Conservation (phyloP, 2,329 filamentous ascomycete species). For the Talaromyces rugulosus region DNA sequence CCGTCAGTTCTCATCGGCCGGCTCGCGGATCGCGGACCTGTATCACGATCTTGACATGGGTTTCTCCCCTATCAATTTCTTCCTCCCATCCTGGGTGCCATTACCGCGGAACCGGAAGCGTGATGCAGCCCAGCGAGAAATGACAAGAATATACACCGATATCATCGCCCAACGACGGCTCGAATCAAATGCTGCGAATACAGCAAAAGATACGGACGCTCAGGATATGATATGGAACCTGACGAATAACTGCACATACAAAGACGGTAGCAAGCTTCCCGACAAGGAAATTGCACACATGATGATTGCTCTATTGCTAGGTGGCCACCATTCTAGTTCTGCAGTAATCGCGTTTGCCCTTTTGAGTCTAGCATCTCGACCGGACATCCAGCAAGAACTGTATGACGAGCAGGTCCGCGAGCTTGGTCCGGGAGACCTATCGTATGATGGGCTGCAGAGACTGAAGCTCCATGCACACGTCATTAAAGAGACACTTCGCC, state of each 20-base stretch:
- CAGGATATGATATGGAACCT: slow-evolving; percentile 87
- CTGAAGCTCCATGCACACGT: slow-evolving; percentile 79
- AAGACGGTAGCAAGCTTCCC: slow-evolving; percentile 72
- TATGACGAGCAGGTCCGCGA: slow-evolving; percentile 73
- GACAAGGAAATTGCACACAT: slow-evolving; percentile 85
- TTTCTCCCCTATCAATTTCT: slow-evolving; percentile 85
- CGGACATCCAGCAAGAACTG: slow-evolving; percentile 76
- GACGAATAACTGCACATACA: slow-evolving; percentile 74
- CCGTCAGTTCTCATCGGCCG: slow-evolving; percentile 56
- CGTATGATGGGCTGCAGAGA: slow-evolving; percentile 72
- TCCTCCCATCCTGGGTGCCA: slow-evolving; percentile 76
- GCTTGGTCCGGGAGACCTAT: slow-evolving; percentile 70
- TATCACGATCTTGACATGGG: slow-evolving; percentile 91
- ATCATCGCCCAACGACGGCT: slow-evolving; percentile 70
- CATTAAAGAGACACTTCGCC: slow-evolving; percentile 84
- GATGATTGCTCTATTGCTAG: slow-evolving; percentile 93
- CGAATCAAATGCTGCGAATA: slow-evolving; percentile 34
- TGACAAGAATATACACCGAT: slow-evolving; percentile 76
- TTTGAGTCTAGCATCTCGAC: slow-evolving; percentile 71
- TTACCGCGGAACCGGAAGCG: slow-evolving; percentile 83
- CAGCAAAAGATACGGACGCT: slow-evolving; percentile 44
- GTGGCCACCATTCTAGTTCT: slow-evolving; percentile 83
- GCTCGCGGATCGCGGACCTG: slow-evolving; percentile 72
- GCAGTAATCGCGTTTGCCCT: slow-evolving; percentile 83
- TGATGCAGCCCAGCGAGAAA: slow-evolving; percentile 72